Evolutionary conservation across 1,284 basidiomycete species (phyloP).

Genomic region (Neonothopanus nambi): DNA sequence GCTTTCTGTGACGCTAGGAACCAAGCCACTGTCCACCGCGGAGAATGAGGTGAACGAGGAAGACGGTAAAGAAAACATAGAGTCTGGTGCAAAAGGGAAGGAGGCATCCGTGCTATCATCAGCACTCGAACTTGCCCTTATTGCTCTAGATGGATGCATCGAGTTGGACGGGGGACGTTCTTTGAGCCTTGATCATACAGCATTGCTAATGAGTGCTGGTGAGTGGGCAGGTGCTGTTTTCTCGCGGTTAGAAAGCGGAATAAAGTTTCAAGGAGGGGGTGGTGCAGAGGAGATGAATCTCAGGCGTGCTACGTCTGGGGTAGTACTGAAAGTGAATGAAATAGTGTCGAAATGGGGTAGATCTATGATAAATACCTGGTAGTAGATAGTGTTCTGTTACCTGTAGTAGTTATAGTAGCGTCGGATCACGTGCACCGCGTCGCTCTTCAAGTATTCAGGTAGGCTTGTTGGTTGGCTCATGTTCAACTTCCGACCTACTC

Average conservation of each 20-base stretch:
- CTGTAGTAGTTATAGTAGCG: too few relatives aligned
- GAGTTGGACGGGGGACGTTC: slow-evolving; percentile 77
- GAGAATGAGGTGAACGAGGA: slow-evolving; percentile 43
- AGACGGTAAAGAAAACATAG: slow-evolving; percentile 20
- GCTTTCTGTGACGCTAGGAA: slow-evolving; percentile 77
- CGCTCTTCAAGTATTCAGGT: too few relatives aligned
- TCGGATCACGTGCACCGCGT: too few relatives aligned
- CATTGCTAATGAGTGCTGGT: slow-evolving; percentile 68
- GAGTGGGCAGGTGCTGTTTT: slow-evolving; percentile 85
- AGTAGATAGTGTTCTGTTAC: too few relatives aligned
- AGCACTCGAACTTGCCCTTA: slow-evolving; percentile 75
- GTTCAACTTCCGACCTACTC: slow-evolving; percentile 27
- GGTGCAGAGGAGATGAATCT: slow-evolving; percentile 61
- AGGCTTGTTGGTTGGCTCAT: slow-evolving; percentile 22
- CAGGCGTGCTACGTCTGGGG: slow-evolving; percentile 73
- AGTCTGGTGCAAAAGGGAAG: slow-evolving; percentile 31
- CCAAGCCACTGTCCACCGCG: slow-evolving; percentile 55
- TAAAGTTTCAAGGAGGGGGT: slow-evolving; percentile 63
- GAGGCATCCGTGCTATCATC: slow-evolving; percentile 75
- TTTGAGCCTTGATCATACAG: slow-evolving; percentile 73
- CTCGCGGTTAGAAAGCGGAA: slow-evolving; percentile 62
- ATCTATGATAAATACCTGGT: slow-evolving; percentile 49
- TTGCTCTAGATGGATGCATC: slow-evolving; percentile 73
- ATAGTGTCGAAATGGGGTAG: slow-evolving; percentile 74
- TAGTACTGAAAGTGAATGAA: slow-evolving; percentile 79